Evolutionary conservation across 306 rosid species (phyloP), one percentile per base, ranked within the genome.

Genomic region (Betula pendula): DNA sequence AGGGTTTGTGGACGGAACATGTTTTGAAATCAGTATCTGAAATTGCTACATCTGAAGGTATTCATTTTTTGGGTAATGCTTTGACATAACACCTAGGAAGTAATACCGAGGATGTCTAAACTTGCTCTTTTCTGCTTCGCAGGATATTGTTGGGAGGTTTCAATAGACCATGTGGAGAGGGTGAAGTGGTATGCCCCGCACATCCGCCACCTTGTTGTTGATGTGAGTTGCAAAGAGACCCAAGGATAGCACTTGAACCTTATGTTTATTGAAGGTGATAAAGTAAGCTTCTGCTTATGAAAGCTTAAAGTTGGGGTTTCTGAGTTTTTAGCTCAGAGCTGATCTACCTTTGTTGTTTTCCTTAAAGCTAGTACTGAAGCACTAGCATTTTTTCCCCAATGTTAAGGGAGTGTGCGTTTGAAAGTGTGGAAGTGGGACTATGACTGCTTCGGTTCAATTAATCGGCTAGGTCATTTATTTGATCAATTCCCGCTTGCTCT

Each of bases 161-260:
- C 84, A 1, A 14, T 95, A 52, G 93, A 88, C 76, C 93, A 95
- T 48, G 83, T 89, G 56, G 97, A 90, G 84, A 89, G 94, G 84
- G 99, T 95, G 71, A 95, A 95, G 81, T 95, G 93, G 99, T 95
- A 92, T 50, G 97, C 96, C 66, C 97, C 99, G 8, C 97, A 85
- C 83, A 84, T 95, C 74, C 97, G 97, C 45, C 99, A 95, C 62
- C 91, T 91, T 25, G 92, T 92, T 35, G 97, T 87, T 11, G 96
- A 92, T 78, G 90, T 92, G 44, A 86, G 90, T 84, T 95, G 99
- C 87, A 86, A 77, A 80, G 78, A 72, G 50, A 70, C 71, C 44
- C 82, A 77, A 68, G 58, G 83, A 50, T 85, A 79, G 65, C 22
- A 78, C 74, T 50, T 60, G 38, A 47, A 53, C 44, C 35, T 19